Conservation (phyloP, 345 rosid genomes). For the Litchi chinensis region DNA sequence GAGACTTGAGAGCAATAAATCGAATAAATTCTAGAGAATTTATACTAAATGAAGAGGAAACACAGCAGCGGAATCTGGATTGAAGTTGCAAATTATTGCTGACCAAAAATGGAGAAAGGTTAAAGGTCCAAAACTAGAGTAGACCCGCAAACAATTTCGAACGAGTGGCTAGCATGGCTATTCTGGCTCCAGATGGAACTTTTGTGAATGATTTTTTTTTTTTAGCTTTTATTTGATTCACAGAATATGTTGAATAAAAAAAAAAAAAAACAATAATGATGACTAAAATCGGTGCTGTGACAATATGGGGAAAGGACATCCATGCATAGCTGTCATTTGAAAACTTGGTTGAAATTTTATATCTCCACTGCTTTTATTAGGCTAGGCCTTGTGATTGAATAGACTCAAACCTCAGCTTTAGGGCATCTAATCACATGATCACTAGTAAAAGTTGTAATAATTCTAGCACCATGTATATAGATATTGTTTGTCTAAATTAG, state of each 20-base stretch:
- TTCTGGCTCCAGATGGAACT: not conserved
- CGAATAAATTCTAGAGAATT: not conserved
- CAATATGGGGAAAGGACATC: slow-evolving; percentile 6
- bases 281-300: not conserved
- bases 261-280: not conserved
- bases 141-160: no score
- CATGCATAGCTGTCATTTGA: not conserved
- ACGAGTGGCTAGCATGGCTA: no score
- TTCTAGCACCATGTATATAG: no score
- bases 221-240: not conserved
- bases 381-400: slow-evolving; percentile 4
- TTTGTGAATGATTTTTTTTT: not conserved
- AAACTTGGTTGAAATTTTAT: not conserved
- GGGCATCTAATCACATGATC: slow-evolving; percentile 20
- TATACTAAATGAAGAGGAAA: not conserved
- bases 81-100: no score
- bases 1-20: not conserved
- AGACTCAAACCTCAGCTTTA: not conserved
- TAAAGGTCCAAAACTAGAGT: no score
- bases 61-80: no score
- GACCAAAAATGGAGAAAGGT: no score
- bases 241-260: not conserved
- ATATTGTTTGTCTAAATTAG: no score
- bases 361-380: not conserved
- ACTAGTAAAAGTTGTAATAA: not conserved